Evolutionary conservation across 2,329 filamentous ascomycete genomes (phyloP).

Genomic region (Cladosporium sp.): DNA sequence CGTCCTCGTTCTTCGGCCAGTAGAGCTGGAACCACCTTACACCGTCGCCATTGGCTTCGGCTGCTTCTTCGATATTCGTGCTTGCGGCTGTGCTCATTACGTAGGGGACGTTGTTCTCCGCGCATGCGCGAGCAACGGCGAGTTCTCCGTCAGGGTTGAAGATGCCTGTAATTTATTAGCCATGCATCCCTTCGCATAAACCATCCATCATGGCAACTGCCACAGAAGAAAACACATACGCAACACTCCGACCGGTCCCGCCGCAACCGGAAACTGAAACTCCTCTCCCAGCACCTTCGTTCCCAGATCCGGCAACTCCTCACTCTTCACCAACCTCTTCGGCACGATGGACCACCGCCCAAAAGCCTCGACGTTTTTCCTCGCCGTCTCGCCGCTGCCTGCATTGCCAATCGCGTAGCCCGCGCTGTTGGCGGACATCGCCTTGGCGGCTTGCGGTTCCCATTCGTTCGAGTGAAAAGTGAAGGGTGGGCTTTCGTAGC

Average conservation of each 20-base stretch:
- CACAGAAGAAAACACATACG: neutral
- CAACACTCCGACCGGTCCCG: conserved; percentile 47
- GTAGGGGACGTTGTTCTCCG: conserved; percentile 60
- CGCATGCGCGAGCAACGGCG: conserved; percentile 7
- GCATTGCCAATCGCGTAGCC: conserved; percentile 42
- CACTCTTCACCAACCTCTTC: conserved; percentile 22
- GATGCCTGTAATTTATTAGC: conserved; percentile 26
- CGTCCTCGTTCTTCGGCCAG: conserved; percentile 66
- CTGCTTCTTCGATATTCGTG: conserved; percentile 67
- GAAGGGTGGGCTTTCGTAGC: conserved; percentile 38
- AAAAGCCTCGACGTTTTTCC: conserved; percentile 30
- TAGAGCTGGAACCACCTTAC: conserved; percentile 75
- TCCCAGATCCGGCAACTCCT: conserved; percentile 24
- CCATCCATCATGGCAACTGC: no score
- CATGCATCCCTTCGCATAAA: no score
- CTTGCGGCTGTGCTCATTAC: conserved; percentile 67
- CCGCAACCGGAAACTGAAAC: conserved; percentile 52
- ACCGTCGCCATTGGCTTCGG: conserved; percentile 53
- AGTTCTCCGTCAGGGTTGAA: conserved; percentile 19
- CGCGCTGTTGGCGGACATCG: conserved; percentile 36
- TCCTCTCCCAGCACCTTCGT: conserved; percentile 28
- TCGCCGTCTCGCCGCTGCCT: conserved; percentile 36
- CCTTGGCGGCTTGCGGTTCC: conserved; percentile 33
- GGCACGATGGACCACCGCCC: conserved; percentile 27
- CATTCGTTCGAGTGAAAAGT: conserved; percentile 39